Percentiles rank a stretch among this genome's conserved stretches.
Conservation (phyloP, 2,329 filamentous ascomycete genomes). For the Hymenotorrendiella dingleyae region DNA sequence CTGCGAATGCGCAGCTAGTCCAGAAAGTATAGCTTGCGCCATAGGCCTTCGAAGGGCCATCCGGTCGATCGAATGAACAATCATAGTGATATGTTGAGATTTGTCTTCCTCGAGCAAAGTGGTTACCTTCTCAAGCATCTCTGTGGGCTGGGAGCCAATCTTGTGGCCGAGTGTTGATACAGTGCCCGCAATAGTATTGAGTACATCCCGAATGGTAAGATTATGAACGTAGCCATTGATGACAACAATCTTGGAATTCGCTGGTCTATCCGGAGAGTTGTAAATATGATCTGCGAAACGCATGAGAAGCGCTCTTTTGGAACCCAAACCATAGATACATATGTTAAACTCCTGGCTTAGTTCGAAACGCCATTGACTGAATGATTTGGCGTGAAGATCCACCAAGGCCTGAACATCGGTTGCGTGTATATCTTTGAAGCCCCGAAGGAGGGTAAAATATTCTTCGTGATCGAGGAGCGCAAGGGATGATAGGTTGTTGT, state of each 20-base stretch:
- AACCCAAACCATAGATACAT: constrained; percentile 89
- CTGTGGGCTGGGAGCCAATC: constrained; percentile 47
- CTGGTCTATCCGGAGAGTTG: constrained; percentile 31
- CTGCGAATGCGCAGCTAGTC: constrained; percentile 66
- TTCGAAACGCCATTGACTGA: constrained; percentile 91
- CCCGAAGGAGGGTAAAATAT: constrained; percentile 66
- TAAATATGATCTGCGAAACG: constrained; percentile 70
- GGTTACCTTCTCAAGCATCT: constrained; percentile 63
- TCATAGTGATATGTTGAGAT: constrained; percentile 50
- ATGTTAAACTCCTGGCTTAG: constrained; percentile 80
- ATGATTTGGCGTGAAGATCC: constrained; percentile 71
- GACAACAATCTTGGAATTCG: constrained; percentile 59
- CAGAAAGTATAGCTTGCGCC: constrained; percentile 67
- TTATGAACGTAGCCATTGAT: constrained; percentile 77
- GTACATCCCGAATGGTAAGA: constrained; percentile 61
- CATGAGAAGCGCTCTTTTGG: constrained; percentile 70
- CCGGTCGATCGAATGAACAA: constrained; percentile 86
- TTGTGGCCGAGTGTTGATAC: constrained; percentile 40
- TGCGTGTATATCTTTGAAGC: constrained; percentile 61
- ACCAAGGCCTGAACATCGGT: constrained; percentile 66
- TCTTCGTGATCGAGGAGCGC: constrained; percentile 83
- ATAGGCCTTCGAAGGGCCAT: constrained; percentile 64
- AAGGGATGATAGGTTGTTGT: constrained; percentile 72
- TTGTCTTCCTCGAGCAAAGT: constrained; percentile 49
- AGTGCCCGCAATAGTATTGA: constrained; percentile 62